These are phyloP conservation scores for Mycena rosella DNA, from an alignment of 768 basidiomycete genomes.

Conservation along the genomic window DNA sequence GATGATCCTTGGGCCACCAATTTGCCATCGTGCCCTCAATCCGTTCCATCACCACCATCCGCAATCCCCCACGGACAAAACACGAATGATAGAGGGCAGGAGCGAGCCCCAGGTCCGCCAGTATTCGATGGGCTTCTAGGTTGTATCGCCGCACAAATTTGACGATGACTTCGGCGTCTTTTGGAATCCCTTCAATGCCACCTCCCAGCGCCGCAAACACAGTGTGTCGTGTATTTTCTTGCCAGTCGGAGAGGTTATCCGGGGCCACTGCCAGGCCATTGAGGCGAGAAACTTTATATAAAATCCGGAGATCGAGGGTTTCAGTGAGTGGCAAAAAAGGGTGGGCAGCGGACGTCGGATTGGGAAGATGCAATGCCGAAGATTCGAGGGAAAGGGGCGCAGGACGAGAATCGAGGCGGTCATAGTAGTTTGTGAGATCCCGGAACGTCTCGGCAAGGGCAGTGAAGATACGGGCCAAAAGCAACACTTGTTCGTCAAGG, in stretches of 20 bases:
- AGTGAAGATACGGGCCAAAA: too few species aligned
- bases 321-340: background rate
- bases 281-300: constrained; percentile 10
- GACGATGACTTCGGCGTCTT: constrained; percentile 14
- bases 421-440: background rate
- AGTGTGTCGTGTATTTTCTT: too few species aligned
- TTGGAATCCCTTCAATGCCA: too few species aligned
- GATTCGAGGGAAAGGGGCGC: background rate
- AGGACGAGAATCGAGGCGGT: background rate
- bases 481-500: too few species aligned
- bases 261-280: background rate
- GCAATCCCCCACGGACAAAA: too few species aligned
- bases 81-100: too few species aligned
- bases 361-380: constrained; percentile 1
- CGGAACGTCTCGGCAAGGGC: too few species aligned
- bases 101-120: constrained; percentile 7
- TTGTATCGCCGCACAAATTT: constrained; percentile 19
- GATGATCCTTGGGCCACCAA: too few species aligned
- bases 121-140: constrained; percentile 12
- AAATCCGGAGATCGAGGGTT: background rate
- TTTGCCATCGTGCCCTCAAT: too few species aligned
- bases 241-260: too few species aligned
- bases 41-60: too few species aligned
- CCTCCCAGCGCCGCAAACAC: too few species aligned
- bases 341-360: background rate